A percentile compares a stretch with the other conserved stretches of the same genome.
Evolutionary conservation across 169 alveolate species (phyloP).

Genomic region (Plasmodium billcollinsi): DNA sequence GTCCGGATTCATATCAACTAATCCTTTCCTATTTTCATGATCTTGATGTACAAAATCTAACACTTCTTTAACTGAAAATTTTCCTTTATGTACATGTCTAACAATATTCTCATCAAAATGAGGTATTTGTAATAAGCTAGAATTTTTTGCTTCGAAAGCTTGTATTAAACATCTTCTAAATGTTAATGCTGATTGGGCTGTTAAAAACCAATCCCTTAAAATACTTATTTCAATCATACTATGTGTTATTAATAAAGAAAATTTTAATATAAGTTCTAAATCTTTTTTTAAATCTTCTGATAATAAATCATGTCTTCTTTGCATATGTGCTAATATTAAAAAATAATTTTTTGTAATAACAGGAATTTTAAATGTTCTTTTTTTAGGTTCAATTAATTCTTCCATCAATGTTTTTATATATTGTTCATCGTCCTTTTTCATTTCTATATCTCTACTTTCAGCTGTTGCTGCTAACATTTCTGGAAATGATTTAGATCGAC

Average conservation of each 20-base stretch:
- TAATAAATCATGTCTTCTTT: constrained; percentile 85
- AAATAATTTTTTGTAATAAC: constrained; percentile 80
- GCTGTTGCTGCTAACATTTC: constrained; percentile 84
- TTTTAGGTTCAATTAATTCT: constrained; percentile 79
- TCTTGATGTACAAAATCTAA: constrained; percentile 87
- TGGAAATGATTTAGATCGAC: constrained; percentile 83
- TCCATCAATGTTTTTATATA: constrained; percentile 80
- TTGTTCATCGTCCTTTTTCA: constrained; percentile 77
- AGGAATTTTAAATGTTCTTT: constrained; percentile 72
- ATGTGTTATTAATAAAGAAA: constrained; percentile 89
- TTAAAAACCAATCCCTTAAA: constrained; percentile 87
- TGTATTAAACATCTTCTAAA: constrained; percentile 92
- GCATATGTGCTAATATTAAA: constrained; percentile 89
- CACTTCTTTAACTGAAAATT: constrained; percentile 85
- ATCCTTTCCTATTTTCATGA: constrained; percentile 87
- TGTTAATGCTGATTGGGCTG: constrained; percentile 88
- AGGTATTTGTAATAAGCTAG: constrained; percentile 91
- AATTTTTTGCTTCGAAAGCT: constrained; percentile 87
- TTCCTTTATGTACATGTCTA: constrained; percentile 85
- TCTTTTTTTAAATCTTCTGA: constrained; percentile 81
- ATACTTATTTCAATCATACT: constrained; percentile 91
- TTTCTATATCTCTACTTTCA: constrained; percentile 79
- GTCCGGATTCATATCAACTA: constrained; percentile 83
- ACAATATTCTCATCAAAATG: constrained; percentile 89
- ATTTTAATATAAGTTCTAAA: constrained; percentile 82